A percentile compares a stretch with the other conserved stretches of the same genome.
phyloP scores from a whole-genome alignment of 2,329 filamentous ascomycete genomes.

The Onygenales sp. region DNA sequence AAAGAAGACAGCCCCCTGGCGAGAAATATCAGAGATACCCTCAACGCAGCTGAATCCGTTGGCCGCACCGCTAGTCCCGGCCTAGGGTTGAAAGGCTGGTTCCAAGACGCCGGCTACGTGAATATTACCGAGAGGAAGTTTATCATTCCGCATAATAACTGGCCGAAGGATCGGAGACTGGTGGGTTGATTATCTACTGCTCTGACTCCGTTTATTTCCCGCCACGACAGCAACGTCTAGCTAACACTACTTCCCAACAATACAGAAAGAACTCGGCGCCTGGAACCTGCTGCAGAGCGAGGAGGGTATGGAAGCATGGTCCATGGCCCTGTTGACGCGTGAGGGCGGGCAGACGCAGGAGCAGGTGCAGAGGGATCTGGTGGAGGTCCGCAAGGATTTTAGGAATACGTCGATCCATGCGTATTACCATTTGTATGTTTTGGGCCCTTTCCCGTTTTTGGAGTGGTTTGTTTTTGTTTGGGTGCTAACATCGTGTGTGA shows the following conservation, averaged over 20 bases:
- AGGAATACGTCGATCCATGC: neutral
- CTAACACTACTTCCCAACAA: neutral
- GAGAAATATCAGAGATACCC: conserved; percentile 5
- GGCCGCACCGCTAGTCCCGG: conserved; percentile 10
- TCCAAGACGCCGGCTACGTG: conserved; percentile 7
- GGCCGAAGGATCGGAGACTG: conserved; percentile 8
- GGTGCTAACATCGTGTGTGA: neutral
- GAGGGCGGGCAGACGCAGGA: conserved; percentile 10
- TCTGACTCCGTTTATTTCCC: neutral
- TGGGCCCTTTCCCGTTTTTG: neutral
- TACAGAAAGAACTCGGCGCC: conserved; percentile 13
- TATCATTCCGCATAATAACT: conserved; percentile 6
- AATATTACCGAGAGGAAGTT: conserved; percentile 6
- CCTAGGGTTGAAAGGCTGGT: conserved; percentile 5
- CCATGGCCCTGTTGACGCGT: conserved; percentile 8
- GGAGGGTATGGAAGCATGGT: conserved; percentile 12
- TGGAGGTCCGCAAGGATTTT: neutral
- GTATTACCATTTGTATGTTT: neutral
- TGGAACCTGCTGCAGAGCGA: conserved; percentile 6
- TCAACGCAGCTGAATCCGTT: conserved; percentile 16
- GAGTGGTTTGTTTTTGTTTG: neutral
- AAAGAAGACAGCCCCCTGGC: conserved; percentile 1
- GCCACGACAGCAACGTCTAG: neutral
- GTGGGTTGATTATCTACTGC: neutral
- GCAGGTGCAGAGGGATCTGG: neutral